A percentile compares a stretch with the other conserved stretches of the same genome.
Conservation (phyloP, 2,329 filamentous ascomycete genomes). For the Diaporthe aspalathi region DNA sequence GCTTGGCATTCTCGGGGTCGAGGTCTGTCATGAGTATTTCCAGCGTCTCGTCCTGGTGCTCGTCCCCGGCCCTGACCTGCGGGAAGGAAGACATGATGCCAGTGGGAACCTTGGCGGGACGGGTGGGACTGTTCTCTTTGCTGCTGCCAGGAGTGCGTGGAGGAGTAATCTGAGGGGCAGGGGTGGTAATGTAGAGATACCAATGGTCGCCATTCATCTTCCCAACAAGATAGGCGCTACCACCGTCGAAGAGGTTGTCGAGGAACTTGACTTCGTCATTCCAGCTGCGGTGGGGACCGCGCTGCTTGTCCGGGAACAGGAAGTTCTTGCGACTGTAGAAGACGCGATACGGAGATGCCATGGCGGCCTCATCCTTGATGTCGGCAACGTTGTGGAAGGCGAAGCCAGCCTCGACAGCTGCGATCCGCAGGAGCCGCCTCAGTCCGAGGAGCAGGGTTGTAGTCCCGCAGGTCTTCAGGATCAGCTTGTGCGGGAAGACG, state of each 20-base stretch:
- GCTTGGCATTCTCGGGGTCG: conserved; percentile 75
- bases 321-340: conserved; percentile 99
- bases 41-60: conserved; percentile 78
- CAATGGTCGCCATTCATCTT: conserved; percentile 99
- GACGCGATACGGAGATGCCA: conserved; percentile 91
- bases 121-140: conserved; percentile 50
- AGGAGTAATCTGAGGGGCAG: conserved; percentile 81
- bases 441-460: conserved; percentile 92
- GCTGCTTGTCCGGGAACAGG: conserved; percentile 93
- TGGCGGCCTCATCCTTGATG: conserved; percentile 74
- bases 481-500: conserved; percentile 99
- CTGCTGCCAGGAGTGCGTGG: conserved; percentile 78
- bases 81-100: conserved; percentile 53
- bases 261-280: conserved; percentile 93
- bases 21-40: conserved; percentile 80
- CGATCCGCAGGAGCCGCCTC: conserved; percentile 91
- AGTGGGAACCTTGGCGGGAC: conserved; percentile 67
- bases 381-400: conserved; percentile 78
- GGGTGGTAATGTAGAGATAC: conserved; percentile 97
- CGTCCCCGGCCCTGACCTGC: conserved; percentile 49
- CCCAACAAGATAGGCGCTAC: conserved; percentile 98
- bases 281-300: conserved; percentile 96
- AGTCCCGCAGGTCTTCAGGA: conserved; percentile 97
- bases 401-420: conserved; percentile 88
- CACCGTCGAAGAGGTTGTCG: conserved; percentile 89